Conservation (phyloP, 345 rosid genomes). For the Stellera chamaejasme region DNA sequence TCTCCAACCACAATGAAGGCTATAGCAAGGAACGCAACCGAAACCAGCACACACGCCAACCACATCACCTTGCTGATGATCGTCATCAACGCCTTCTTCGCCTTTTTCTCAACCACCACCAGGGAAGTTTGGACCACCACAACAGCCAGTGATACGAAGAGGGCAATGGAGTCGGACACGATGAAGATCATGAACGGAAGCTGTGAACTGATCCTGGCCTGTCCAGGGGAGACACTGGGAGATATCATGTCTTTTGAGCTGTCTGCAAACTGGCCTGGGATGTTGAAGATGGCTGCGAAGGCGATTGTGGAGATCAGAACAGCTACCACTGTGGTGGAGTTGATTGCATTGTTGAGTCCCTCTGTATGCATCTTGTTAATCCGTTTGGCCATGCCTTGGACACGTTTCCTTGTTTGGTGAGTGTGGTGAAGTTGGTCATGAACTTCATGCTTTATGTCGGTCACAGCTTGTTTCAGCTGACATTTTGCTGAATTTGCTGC, state of each 20-base stretch:
- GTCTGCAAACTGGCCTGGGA: conserved; percentile 78
- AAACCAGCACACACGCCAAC: conserved; percentile 83
- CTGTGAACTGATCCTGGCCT: conserved; percentile 55
- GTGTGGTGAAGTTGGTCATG: conserved; percentile 77
- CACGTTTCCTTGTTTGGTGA: conserved; percentile 49
- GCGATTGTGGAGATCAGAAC: conserved; percentile 93
- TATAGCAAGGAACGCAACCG: conserved; percentile 72
- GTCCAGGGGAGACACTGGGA: conserved; percentile 32
- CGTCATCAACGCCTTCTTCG: conserved; percentile 72
- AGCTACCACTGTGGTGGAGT: conserved; percentile 43
- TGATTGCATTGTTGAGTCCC: conserved; percentile 60
- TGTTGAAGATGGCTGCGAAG: conserved; percentile 82
- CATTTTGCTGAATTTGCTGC: conserved; percentile 31
- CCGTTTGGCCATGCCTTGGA: conserved; percentile 75
- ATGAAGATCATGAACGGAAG: conserved; percentile 58
- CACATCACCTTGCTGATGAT: conserved; percentile 94
- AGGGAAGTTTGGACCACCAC: conserved; percentile 95
- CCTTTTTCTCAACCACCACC: conserved; percentile 73
- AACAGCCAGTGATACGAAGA: conserved; percentile 87
- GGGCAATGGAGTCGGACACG: conserved; percentile 73
- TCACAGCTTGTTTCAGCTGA: conserved; percentile 70
- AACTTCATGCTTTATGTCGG: conserved; percentile 83
- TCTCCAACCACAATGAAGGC: conserved; percentile 70
- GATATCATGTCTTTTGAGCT: conserved; percentile 22
- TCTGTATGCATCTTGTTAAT: conserved; percentile 71